Evolutionary conservation across 129 eudicot species (phyloP), one percentile per base, ranked within the genome.

Genomic region (Glebionis coronaria): DNA sequence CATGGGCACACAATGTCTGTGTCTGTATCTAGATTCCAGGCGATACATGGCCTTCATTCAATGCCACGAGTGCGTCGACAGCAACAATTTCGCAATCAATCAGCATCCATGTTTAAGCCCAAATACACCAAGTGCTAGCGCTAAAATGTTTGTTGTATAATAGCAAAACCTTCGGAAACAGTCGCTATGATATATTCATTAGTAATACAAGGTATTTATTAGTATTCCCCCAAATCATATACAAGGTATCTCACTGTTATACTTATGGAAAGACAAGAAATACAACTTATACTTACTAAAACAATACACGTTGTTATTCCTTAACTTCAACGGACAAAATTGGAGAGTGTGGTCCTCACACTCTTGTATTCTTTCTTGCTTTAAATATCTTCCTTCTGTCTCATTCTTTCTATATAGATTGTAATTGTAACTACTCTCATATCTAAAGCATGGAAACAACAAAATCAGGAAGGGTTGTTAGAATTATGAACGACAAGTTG

Each of bases 301-400:
- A 74, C 73, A 68, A 67, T 62, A 81, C 73, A 61, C 54, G 73
- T 53, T 76, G 57, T 60, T 67, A 75, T 72, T 78, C 71, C 76
- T 20, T 13, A 82, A 74, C 56, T 42, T 49, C 44, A 74, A 55
- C 6, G 40, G 40, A 31, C 40, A 31, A 6, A 31, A 31, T 31
- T 31, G 40, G 40, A 31, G 40, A 31, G 40, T 78, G 90, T 83
- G 96, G 96, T 88, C 92, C 96, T 83, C 79, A 68, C 79, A 51
- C 57, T 49, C 59, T 74, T 67, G 62, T 74, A 66, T 74, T 74
- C 54, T 58, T 57, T 68, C 73, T 56, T 54, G 56, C 68, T 76
- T 75, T 65, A 31, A 63, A 65, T 56, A 57, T 76, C 67, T 54
- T 60, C 31, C 35, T 80, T 61, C 47, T 78, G 8, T 54, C 49